Evolutionary conservation across 805 yeast genomes (phyloP), one percentile per base, ranked within the genome.

Genomic region (Kodamaea nitidulidarum): DNA sequence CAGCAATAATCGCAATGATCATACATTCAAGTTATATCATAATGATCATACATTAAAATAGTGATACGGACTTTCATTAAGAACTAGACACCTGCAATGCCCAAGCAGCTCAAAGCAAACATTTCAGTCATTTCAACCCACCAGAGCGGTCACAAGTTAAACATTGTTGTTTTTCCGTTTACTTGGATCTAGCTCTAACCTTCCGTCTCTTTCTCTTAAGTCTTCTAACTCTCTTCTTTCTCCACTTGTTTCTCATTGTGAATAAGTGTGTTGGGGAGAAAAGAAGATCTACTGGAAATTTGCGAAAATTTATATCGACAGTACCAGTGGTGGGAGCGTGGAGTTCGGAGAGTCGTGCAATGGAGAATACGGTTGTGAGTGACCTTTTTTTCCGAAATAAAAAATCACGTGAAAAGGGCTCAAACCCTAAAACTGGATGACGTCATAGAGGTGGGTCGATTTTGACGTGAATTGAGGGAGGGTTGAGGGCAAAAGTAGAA

Each of bases 191-290:
- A 78, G 98, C 98, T 87, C 98, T 88, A 68, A 91, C 96, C 96
- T 91, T 91, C 97, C 98, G 96, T 85, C 98, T 87, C 95, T 91
- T 91, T 82, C 97, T 88, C 87, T 91, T 91, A 72, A 91, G 86
- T 87, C 98, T 88, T 87, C 98, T 90, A 76, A 85, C 95, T 90
- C 98, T 91, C 95, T 91, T 91, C 86, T 91, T 91, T 86, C 96
- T 91, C 98, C 97, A 90, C 85, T 90, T 90, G 78, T 85, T 82
- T 83, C 95, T 84, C 95, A 85, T 85, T 64, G 66, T 61, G 56
- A 57, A 51, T 30, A 30, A 30, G 54, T 53, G 49, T 52, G 56
- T 48, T 53, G 50, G 46, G 38, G 38, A 45, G 44, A 44, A 42
- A 41, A 35, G 45, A 40, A 44, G 35, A 41, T 32, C 24, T 6